Evolutionary conservation across 169 alveolate species (phyloP).

Genomic region (Cryptosporidium viatorum): DNA sequence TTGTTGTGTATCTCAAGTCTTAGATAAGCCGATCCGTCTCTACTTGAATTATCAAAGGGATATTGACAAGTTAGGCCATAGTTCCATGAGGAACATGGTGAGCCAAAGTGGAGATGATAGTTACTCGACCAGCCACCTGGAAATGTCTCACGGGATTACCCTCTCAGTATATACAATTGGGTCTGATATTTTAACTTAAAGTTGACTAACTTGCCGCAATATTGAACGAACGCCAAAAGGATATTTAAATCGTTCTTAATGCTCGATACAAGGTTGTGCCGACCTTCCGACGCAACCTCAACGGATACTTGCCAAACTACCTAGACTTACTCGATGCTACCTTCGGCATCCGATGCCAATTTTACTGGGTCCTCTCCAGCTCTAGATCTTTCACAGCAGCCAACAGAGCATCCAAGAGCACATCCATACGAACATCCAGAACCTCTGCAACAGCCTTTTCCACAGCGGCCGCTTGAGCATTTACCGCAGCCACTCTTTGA

Average conservation of each 20-base stretch:
- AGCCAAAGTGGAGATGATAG: neutral
- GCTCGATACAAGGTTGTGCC: neutral
- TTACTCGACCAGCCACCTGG: neutral
- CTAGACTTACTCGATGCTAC: slow-evolving; percentile 3
- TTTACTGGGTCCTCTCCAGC: slow-evolving; percentile 3
- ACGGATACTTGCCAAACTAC: neutral
- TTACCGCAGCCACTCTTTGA: neutral
- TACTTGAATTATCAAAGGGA: neutral
- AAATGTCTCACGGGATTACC: neutral
- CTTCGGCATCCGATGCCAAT: slow-evolving; percentile 8
- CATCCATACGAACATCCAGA: neutral
- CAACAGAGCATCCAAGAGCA: neutral
- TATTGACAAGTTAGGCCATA: neutral
- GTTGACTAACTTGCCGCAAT: neutral
- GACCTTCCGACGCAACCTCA: neutral
- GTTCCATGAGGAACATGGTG: neutral
- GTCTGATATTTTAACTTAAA: neutral
- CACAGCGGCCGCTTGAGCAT: neutral
- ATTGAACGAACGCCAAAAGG: neutral
- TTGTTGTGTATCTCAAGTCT: neutral
- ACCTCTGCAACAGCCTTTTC: neutral
- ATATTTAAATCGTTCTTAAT: neutral
- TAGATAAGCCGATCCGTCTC: neutral
- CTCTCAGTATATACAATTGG: neutral
- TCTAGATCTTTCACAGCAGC: neutral